phyloP scores from a whole-genome alignment of 148 eudicot species.

The Vaccinium macrocarpon region DNA sequence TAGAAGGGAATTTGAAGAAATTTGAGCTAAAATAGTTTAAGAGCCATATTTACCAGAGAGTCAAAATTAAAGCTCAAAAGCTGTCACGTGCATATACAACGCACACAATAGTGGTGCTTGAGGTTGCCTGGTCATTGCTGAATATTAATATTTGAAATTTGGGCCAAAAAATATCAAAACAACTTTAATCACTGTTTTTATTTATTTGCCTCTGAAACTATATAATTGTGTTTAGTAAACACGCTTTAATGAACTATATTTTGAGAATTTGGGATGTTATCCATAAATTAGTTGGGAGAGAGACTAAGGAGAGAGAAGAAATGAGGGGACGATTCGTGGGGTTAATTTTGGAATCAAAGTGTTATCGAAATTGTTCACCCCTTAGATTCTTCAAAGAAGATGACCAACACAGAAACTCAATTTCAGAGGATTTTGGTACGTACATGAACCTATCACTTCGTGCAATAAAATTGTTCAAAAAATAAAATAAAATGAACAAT shows the following conservation, averaged over 20 bases:
- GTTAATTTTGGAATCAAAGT: background rate
- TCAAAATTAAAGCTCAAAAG: slow-evolving; percentile 14
- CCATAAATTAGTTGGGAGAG: background rate
- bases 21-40: background rate
- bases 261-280: too few species aligned
- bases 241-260: background rate
- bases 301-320: background rate
- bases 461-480: background rate
- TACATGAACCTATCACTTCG: background rate
- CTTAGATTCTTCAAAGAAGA: background rate
- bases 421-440: background rate
- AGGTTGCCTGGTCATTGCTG: background rate
- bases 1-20: background rate
- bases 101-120: slow-evolving; percentile 6
- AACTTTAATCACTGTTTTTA: background rate
- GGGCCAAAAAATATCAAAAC: background rate
- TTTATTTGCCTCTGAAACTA: background rate
- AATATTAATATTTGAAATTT: background rate
- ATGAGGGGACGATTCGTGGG: background rate
- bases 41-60: slow-evolving; percentile 10
- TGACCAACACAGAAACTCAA: background rate
- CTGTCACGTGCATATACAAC: background rate
- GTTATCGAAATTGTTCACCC: too few species aligned
- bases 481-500: too few species aligned
- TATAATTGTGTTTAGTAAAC: background rate